phyloP scores from a whole-genome alignment of 768 basidiomycete genomes.

The Leccinum subgranulosum region DNA sequence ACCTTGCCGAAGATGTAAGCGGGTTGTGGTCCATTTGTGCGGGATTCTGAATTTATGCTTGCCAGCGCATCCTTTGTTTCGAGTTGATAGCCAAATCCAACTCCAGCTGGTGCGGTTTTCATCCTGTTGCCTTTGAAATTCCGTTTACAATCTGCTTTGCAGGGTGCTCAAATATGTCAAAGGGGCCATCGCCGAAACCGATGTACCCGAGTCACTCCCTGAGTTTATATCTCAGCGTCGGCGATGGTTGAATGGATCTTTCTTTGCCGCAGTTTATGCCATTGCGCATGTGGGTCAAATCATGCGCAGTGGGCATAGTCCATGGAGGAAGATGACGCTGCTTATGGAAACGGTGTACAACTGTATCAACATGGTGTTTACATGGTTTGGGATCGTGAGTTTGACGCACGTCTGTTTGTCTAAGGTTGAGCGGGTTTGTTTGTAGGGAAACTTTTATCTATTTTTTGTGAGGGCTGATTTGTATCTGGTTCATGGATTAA shows the following conservation, averaged over 20 bases:
- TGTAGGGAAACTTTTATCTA: slow-evolving; percentile 88
- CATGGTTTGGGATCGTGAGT: slow-evolving; percentile 91
- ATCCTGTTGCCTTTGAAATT: not conserved
- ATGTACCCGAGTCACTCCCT: slow-evolving; percentile 88
- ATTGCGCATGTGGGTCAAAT: slow-evolving; percentile 62
- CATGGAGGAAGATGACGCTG: slow-evolving; percentile 67
- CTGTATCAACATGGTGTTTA: slow-evolving; percentile 79
- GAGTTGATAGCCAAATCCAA: slow-evolving; percentile 76
- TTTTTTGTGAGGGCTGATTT: slow-evolving; percentile 68
- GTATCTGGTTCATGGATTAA: not conserved
- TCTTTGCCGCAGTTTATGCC: slow-evolving; percentile 94
- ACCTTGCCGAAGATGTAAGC: slow-evolving; percentile 85
- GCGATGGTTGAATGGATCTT: slow-evolving; percentile 88
- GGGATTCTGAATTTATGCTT: slow-evolving; percentile 3
- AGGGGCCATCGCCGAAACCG: slow-evolving; percentile 88
- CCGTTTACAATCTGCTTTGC: slow-evolving; percentile 16
- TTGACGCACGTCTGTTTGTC: not conserved
- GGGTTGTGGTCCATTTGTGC: not conserved
- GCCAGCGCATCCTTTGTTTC: slow-evolving; percentile 78
- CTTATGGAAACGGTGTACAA: slow-evolving; percentile 86
- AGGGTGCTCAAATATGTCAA: slow-evolving; percentile 98
- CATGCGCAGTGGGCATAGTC: slow-evolving; percentile 55
- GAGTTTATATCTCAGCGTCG: slow-evolving; percentile 93
- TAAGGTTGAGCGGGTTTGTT: not conserved
- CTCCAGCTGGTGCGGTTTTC: slow-evolving; percentile 60